phyloP scores from a whole-genome alignment of 2,329 filamentous ascomycete species.

The Tolypocladium paradoxum region DNA sequence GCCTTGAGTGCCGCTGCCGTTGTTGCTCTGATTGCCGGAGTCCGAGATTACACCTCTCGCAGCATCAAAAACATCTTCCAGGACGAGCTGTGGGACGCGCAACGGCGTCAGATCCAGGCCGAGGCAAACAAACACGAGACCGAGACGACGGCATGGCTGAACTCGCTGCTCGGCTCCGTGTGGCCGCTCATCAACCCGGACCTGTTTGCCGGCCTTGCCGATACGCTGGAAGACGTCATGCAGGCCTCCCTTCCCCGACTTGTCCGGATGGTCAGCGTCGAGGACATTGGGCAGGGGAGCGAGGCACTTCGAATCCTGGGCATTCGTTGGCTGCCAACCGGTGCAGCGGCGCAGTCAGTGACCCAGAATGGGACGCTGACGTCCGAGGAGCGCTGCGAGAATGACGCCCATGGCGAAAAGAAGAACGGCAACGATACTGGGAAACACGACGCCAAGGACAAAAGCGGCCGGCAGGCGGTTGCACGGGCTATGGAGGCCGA shows the following conservation, averaged over 20 bases:
- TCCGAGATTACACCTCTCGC: slow-evolving; percentile 50
- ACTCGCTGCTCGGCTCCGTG: slow-evolving; percentile 53
- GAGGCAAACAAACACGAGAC: slow-evolving; percentile 32
- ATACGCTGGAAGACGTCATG: slow-evolving; percentile 71
- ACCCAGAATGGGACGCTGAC: slow-evolving; percentile 43
- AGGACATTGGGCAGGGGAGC: slow-evolving; percentile 66
- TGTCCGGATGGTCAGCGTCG: slow-evolving; percentile 64
- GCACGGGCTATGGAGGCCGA: slow-evolving; percentile 61
- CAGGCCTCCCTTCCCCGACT: slow-evolving; percentile 61
- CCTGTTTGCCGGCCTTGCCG: slow-evolving; percentile 55
- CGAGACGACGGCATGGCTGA: slow-evolving; percentile 64
- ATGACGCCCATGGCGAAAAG: slow-evolving; percentile 15
- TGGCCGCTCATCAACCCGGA: slow-evolving; percentile 72
- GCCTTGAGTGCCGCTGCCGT: slow-evolving; percentile 13
- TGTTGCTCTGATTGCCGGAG: slow-evolving; percentile 29
- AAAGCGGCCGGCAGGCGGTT: slow-evolving; percentile 20
- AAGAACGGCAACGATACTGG: slow-evolving; percentile 9
- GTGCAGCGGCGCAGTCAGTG: slow-evolving; percentile 54
- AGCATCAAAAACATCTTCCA: slow-evolving; percentile 54
- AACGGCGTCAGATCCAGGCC: slow-evolving; percentile 37
- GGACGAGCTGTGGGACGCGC: slow-evolving; percentile 59
- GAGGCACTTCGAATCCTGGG: slow-evolving; percentile 61
- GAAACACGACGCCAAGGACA: slow-evolving; percentile 18
- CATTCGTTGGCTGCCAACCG: slow-evolving; percentile 61
- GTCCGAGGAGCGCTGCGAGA: slow-evolving; percentile 22